These are phyloP conservation scores for Ophiobolus disseminans DNA, from an alignment of 2,329 filamentous ascomycete genomes.

Conservation along the genomic window DNA sequence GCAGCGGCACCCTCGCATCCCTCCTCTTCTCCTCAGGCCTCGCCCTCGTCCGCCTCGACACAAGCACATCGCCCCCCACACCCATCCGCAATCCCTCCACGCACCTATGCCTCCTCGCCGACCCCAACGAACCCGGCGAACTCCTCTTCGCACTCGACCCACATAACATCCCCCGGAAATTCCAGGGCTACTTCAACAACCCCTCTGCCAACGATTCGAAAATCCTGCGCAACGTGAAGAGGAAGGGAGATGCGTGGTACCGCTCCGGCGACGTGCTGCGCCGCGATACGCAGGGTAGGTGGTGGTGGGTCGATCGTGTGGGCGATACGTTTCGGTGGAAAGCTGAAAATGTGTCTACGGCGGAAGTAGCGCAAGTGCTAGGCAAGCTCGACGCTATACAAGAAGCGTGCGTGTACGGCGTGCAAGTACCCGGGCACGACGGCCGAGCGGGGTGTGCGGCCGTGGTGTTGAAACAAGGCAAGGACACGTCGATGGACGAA, in stretches of 20 bases:
- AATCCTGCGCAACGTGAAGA: slow-evolving; percentile 43
- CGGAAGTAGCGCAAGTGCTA: slow-evolving; percentile 52
- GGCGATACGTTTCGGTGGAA: slow-evolving; percentile 53
- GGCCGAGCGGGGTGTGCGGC: slow-evolving; percentile 56
- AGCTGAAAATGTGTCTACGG: slow-evolving; percentile 56
- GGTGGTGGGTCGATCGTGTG: slow-evolving; percentile 49
- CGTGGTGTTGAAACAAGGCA: slow-evolving; percentile 40
- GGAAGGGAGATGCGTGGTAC: slow-evolving; percentile 48
- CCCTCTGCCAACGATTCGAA: slow-evolving; percentile 40
- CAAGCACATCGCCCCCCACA: slow-evolving; percentile 64
- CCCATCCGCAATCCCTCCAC: slow-evolving; percentile 69
- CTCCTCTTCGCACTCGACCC: slow-evolving; percentile 60
- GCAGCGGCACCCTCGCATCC: slow-evolving; percentile 69
- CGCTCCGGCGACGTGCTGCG: slow-evolving; percentile 47
- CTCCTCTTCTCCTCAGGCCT: slow-evolving; percentile 59
- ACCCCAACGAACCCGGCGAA: slow-evolving; percentile 73
- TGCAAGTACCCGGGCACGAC: slow-evolving; percentile 52
- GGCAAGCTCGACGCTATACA: slow-evolving; percentile 48
- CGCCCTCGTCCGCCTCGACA: slow-evolving; percentile 71
- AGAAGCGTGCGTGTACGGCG: slow-evolving; percentile 56
- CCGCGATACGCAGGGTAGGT: slow-evolving; percentile 41
- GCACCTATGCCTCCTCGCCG: slow-evolving; percentile 67
- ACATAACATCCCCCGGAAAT: slow-evolving; percentile 53
- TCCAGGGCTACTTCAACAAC: slow-evolving; percentile 70
- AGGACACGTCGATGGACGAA: slow-evolving; percentile 17